Base-by-base conservation (phyloP, 306 rosid species). In the Rosa rugosa region DNA sequence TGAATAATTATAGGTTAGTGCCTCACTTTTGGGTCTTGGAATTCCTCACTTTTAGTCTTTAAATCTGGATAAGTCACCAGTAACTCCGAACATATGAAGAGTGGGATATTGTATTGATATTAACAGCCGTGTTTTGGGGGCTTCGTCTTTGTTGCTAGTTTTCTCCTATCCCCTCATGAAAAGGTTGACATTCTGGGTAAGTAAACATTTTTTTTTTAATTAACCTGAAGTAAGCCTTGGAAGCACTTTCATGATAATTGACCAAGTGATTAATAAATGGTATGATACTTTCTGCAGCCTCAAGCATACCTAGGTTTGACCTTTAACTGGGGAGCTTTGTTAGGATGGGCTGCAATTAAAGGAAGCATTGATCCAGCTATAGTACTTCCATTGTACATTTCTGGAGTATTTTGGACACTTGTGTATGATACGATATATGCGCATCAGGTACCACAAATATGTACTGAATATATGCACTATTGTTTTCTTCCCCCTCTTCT, bases 401-500 rank as follows among this genome's bases (percentile, higher is more conserved):
- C 98, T 75, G 97, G 99, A 75, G 91, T 92, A 64, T 92, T 80
- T 82, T 95, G 99, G 99, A 95, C 98, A 73, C 94, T 92, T 65
- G 94, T 95, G 42, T 95, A 91, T 80, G 99, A 95, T 82, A 95
- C 97, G 2, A 92, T 95, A 79, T 92, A 92, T 59, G 99, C 99
- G 20, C 99, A 95, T 87, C 98, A 95, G 99, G 99, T 94, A 84
- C 75, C 67, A 64, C 23, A 34, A 13, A 13, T 18, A n/a, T 72
- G 79, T 81, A 59, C 54, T 44, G 51, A 31, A 14, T 66, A 22
- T 17, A 72, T 60, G 20, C 34, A 76, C 51, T 60, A 79, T 80
- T 73, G 72, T 13, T 72, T 38, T 8, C 60, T 41, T 49, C 69
- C 73, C 50, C 20, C 75, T 6, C 34, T 17, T 31, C 4, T 60